A percentile compares a stretch with the other conserved stretches of the same genome.
Conservation (phyloP, 2,329 filamentous ascomycete genomes). For the Trichoderma aggressivum region DNA sequence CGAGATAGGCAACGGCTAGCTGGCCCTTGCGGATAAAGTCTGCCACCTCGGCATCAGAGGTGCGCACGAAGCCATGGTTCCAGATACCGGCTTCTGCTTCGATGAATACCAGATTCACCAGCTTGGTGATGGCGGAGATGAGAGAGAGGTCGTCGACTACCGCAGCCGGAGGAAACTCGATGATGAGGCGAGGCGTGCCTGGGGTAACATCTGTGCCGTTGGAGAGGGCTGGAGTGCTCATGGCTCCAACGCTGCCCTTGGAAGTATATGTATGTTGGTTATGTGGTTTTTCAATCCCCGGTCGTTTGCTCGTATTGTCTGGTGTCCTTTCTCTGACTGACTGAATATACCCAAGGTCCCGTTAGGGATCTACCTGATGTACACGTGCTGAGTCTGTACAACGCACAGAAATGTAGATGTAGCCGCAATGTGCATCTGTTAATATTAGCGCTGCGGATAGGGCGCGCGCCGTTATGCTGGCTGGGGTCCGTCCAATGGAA, state of each 20-base stretch:
- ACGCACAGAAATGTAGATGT: not conserved
- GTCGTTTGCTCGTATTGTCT: not conserved
- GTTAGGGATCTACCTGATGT: too few species aligned
- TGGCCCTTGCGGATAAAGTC: constrained; percentile 23
- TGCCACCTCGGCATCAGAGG: constrained; percentile 23
- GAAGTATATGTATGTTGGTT: not conserved
- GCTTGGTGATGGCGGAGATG: constrained; percentile 20
- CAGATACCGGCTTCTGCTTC: constrained; percentile 30
- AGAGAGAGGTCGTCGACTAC: constrained; percentile 23
- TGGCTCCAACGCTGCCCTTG: not conserved
- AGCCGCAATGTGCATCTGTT: not conserved
- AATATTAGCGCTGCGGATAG: not conserved
- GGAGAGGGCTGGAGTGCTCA: not conserved
- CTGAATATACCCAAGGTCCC: not conserved
- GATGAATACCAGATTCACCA: constrained; percentile 29
- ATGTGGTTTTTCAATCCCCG: not conserved
- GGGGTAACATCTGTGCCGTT: not conserved
- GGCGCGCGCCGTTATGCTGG: not conserved
- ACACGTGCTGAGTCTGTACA: too few species aligned
- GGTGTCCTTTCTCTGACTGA: not conserved
- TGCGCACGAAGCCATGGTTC: constrained; percentile 27
- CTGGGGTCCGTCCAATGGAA: not conserved
- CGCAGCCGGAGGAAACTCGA: constrained; percentile 23
- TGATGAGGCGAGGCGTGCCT: constrained; percentile 11
- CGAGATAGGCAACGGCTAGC: constrained; percentile 27